Conservation (phyloP, 257 asterid genomes). For the Jacaranda mimosifolia region DNA sequence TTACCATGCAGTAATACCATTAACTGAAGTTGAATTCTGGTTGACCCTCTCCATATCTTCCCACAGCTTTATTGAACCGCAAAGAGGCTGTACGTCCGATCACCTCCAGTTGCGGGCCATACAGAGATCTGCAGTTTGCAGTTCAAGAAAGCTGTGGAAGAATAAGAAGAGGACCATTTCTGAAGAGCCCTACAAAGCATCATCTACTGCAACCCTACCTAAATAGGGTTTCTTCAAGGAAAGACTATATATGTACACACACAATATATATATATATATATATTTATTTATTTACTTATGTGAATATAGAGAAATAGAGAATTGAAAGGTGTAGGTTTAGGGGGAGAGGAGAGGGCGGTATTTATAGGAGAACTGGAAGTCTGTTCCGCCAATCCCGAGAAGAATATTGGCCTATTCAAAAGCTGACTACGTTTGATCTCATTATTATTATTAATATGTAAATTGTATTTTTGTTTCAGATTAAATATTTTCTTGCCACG, state of each 20-base stretch:
- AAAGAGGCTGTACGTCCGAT: neutral
- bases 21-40: slow-evolving; percentile 16
- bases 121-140: slow-evolving; percentile 52
- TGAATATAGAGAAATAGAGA: slow-evolving; percentile 13
- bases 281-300: neutral
- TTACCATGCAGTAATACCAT: slow-evolving; percentile 25
- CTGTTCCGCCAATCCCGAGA: slow-evolving; percentile 93
- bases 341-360: slow-evolving; percentile 47
- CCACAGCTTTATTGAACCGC: slow-evolving; percentile 98
- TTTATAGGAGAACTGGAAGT: slow-evolving; percentile 68
- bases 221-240: slow-evolving; percentile 51
- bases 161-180: slow-evolving; percentile 66
- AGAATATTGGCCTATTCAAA: slow-evolving; percentile 80
- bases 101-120: slow-evolving; percentile 20
- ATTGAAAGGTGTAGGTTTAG: slow-evolving; percentile 41
- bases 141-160: slow-evolving; percentile 99
- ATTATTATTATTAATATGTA: neutral
- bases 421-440: slow-evolving; percentile 45
- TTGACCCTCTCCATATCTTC: slow-evolving; percentile 64
- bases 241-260: neutral
- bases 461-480: neutral
- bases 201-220: slow-evolving; percentile 58
- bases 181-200: neutral
- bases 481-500: neutral
- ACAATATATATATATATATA: neutral